Evolutionary conservation across 176 grass and related monocot genomes (phyloP).

Genomic region (Luzula sylvatica): DNA sequence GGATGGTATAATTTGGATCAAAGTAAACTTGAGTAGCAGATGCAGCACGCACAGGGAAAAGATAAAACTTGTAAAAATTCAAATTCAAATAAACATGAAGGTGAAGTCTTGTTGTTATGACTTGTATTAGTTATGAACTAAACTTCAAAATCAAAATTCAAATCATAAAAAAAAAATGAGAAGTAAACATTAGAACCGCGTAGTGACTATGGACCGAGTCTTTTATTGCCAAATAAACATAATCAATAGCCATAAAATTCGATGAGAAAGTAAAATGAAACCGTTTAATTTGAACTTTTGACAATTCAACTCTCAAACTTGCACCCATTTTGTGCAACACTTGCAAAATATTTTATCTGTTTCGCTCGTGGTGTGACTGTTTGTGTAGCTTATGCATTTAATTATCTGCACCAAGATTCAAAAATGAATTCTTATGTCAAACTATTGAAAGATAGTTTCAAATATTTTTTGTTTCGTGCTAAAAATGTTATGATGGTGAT

Average conservation of each 20-base stretch:
- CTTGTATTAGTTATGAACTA: not conserved
- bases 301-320: not conserved
- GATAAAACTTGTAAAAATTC: not conserved
- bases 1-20: no score
- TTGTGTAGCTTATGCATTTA: not conserved
- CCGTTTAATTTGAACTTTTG: not conserved
- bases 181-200: not conserved
- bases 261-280: not conserved
- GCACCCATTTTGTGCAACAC: not conserved
- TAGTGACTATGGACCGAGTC: not conserved
- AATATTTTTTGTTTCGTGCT: not conserved
- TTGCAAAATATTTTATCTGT: not conserved
- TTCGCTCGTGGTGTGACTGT: not conserved
- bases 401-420: not conserved
- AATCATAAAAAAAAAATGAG: not conserved
- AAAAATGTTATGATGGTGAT: no score
- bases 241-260: not conserved
- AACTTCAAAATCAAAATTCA: slow-evolving; percentile 2
- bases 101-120: not conserved
- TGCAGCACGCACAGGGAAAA: not conserved
- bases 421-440: not conserved
- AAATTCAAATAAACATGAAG: not conserved
- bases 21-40: not conserved
- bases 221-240: not conserved
- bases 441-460: not conserved